Evolutionary conservation across 345 rosid species (phyloP).

Genomic region (Syzygium aqueum): DNA sequence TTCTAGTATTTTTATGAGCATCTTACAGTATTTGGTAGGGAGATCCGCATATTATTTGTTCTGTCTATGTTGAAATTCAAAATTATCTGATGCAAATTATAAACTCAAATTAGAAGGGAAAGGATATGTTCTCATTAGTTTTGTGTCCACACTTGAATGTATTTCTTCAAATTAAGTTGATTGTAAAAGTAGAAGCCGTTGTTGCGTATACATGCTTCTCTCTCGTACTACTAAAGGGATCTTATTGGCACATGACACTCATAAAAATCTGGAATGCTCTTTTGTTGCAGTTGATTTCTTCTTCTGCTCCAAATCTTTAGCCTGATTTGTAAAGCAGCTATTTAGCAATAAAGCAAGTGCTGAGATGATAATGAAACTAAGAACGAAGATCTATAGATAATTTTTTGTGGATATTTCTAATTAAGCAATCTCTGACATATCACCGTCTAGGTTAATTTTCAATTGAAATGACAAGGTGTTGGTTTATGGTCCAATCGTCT

Average conservation of each 20-base stretch:
- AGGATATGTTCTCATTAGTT: background rate
- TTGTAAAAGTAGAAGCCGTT: background rate
- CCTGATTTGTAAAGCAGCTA: background rate
- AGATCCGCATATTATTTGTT: background rate
- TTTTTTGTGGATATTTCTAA: background rate
- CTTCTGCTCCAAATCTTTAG: background rate
- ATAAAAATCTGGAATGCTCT: background rate
- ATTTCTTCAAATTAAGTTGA: background rate
- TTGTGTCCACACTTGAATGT: background rate
- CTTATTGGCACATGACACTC: background rate
- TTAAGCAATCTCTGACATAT: background rate
- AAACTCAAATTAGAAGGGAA: background rate
- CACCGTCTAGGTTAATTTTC: background rate
- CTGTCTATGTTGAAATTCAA: background rate
- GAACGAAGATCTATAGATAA: background rate
- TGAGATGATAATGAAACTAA: background rate
- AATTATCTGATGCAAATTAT: background rate
- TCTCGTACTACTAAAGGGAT: background rate
- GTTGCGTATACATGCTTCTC: background rate
- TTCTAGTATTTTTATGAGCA: background rate
- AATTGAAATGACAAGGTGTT: background rate
- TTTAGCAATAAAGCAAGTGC: background rate
- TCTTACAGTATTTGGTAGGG: background rate
- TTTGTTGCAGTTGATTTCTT: background rate
- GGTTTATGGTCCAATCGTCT: background rate